phyloP scores from a whole-genome alignment of 768 basidiomycete species.

The Hericium erinaceus region DNA sequence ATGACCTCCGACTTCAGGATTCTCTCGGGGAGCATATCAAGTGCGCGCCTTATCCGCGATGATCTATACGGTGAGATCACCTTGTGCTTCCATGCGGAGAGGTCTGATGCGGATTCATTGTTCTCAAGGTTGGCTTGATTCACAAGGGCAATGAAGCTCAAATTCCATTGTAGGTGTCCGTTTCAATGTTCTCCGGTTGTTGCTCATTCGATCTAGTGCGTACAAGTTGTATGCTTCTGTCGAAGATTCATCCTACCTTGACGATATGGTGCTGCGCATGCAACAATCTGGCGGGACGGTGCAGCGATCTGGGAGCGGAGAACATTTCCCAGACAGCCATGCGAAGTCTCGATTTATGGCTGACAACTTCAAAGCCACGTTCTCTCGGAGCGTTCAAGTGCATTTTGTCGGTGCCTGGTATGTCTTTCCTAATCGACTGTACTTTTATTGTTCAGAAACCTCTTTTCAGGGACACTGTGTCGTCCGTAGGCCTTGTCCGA shows the following conservation, averaged over 20 bases:
- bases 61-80: slow-evolving; percentile 27
- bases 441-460: not conserved
- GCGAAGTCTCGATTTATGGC: not conserved
- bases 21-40: slow-evolving; percentile 41
- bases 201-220: no score
- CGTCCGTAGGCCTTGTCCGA: slow-evolving; percentile 31
- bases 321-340: no score
- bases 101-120: no score
- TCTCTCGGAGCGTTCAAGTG: slow-evolving; percentile 18
- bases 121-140: slow-evolving; percentile 30
- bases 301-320: no score
- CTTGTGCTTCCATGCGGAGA: no score
- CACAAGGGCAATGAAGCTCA: slow-evolving; percentile 31
- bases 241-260: no score
- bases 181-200: no score
- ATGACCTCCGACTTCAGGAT: slow-evolving; percentile 21
- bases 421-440: not conserved
- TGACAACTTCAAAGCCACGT: not conserved
- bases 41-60: slow-evolving; percentile 34
- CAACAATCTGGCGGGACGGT: no score
- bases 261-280: no score
- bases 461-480: slow-evolving; percentile 35
- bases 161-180: slow-evolving; percentile 26
- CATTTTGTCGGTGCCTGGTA: slow-evolving; percentile 31
- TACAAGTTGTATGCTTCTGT: no score